Conservation (phyloP, 2,329 filamentous ascomycete species). For the Cordyceps javanica region DNA sequence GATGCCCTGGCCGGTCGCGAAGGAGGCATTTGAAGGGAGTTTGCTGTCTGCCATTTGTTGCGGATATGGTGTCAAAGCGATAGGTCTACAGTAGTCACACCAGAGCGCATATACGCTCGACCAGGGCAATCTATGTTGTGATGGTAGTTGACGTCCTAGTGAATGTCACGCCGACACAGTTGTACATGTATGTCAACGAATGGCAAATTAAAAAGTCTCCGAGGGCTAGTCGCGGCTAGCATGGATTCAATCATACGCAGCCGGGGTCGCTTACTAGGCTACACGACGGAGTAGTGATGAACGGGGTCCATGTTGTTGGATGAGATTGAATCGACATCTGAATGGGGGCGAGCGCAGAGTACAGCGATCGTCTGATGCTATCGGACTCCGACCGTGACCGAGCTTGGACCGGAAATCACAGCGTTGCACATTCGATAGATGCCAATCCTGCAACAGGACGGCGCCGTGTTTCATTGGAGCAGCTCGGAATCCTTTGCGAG, state of each 20-base stretch:
- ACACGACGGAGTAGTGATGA: no score
- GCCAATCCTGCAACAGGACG: neutral
- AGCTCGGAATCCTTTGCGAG: neutral
- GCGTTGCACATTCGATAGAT: neutral
- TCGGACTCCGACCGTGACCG: slow-evolving; percentile 5
- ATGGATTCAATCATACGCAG: neutral
- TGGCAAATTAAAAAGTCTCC: neutral
- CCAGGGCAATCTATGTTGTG: neutral
- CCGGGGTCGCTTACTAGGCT: neutral
- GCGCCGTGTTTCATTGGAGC: neutral
- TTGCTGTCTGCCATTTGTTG: neutral
- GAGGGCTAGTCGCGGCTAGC: neutral
- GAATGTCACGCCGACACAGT: no score
- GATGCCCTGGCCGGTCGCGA: slow-evolving; percentile 1
- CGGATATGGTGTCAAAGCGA: neutral
- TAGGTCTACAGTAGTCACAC: neutral
- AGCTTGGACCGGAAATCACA: neutral
- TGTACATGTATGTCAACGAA: neutral
- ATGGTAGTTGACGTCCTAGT: no score
- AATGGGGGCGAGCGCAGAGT: neutral
- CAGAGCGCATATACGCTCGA: neutral
- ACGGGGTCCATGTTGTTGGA: neutral
- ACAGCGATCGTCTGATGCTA: neutral
- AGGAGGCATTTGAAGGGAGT: neutral
- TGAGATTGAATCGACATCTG: neutral